A percentile compares a stretch with the other conserved stretches of the same genome.
Evolutionary conservation across 371 early-diverging fungal genomes (phyloP).

Genomic region (Mucor velutinosus): DNA sequence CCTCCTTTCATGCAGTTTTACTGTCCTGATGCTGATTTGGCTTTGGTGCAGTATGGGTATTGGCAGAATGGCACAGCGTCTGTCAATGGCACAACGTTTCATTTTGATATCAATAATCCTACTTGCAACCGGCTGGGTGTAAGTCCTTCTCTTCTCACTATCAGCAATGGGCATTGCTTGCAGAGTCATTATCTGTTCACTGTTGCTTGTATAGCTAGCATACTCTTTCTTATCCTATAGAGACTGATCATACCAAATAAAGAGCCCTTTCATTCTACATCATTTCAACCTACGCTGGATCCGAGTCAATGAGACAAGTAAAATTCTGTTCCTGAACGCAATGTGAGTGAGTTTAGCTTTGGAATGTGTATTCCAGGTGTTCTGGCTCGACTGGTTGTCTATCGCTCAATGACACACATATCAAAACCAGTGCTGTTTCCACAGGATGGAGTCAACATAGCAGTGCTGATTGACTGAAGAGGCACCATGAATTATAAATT

Average conservation of each 20-base stretch:
- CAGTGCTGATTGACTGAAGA: neutral
- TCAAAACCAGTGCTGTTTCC: neutral
- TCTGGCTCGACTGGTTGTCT: neutral
- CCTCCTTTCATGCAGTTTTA: constrained; percentile 63
- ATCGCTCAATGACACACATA: neutral
- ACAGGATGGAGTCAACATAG: neutral
- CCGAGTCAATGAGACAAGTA: neutral
- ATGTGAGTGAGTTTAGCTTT: neutral
- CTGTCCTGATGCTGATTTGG: constrained; percentile 60
- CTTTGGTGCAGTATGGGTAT: constrained; percentile 46
- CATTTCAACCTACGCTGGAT: neutral
- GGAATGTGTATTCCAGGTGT: neutral
- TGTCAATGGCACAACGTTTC: constrained; percentile 24
- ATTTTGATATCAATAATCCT: constrained; percentile 34
- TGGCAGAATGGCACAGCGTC: constrained; percentile 34
- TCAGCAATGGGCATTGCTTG: constrained; percentile 13
- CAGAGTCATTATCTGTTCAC: neutral
- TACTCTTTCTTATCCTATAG: neutral
- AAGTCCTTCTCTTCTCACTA: constrained; percentile 23
- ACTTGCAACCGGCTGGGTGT: constrained; percentile 47
- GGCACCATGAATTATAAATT: neutral
- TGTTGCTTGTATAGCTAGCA: neutral
- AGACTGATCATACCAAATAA: neutral
- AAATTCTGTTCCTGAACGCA: neutral
- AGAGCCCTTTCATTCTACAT: neutral